Percentiles rank a stretch among this genome's conserved stretches.
phyloP scores from a whole-genome alignment of 495 filamentous ascomycete genomes.

The Podospora bellae-mahoneyi region DNA sequence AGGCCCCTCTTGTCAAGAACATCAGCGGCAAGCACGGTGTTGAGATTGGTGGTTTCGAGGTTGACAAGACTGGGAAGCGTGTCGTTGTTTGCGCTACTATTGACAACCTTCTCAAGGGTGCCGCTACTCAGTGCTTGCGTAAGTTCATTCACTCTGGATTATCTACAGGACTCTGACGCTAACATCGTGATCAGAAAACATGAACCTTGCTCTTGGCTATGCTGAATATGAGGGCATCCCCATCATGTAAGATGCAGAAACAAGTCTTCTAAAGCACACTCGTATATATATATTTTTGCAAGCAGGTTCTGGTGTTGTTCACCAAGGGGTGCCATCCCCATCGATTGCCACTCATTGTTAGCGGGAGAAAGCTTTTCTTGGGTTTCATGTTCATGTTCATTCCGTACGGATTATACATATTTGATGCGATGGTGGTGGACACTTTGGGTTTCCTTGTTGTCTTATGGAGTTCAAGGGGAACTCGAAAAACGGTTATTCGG shows the following conservation, averaged over 20 bases:
- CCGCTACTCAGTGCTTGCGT: slow-evolving; percentile 93
- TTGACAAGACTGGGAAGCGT: slow-evolving; percentile 81
- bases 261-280: not conserved
- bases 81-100: slow-evolving; percentile 97
- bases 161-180: slow-evolving; percentile 14
- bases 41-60: slow-evolving; percentile 92
- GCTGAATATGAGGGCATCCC: slow-evolving; percentile 91
- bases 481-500: not conserved
- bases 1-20: slow-evolving; percentile 80
- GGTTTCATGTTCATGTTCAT: not conserved
- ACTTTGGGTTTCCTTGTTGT: not conserved
- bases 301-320: not conserved
- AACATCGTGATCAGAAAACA: slow-evolving; percentile 66
- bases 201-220: slow-evolving; percentile 94
- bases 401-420: not conserved
- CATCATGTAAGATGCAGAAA: slow-evolving; percentile 28
- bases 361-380: not conserved
- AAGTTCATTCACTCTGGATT: slow-evolving; percentile 40
- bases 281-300: not conserved
- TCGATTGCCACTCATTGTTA: not conserved
- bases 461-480: not conserved
- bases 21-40: slow-evolving; percentile 90
- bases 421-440: not conserved
- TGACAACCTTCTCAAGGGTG: slow-evolving; percentile 95
- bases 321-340: not conserved